A percentile compares a stretch with the other conserved stretches of the same genome.
These are phyloP conservation scores for Dendrothele bispora DNA, from an alignment of 768 basidiomycete genomes.

Conservation along the genomic window DNA sequence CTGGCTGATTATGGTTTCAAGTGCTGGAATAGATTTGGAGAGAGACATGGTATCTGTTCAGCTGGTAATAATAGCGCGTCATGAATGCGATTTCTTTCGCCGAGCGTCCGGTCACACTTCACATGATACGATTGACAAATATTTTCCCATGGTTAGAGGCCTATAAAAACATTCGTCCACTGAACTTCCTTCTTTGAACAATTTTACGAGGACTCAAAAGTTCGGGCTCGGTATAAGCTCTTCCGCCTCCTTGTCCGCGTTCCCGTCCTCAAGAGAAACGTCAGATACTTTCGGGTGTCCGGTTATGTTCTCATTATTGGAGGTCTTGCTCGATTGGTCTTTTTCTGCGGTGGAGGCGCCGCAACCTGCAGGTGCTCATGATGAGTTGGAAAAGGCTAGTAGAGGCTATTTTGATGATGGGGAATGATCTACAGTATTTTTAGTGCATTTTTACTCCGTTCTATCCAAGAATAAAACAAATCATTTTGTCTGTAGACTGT, in stretches of 20 bases:
- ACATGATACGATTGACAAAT: no score
- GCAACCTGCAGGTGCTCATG: conserved; percentile 76
- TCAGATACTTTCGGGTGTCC: conserved; percentile 34
- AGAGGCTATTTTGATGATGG: conserved; percentile 34
- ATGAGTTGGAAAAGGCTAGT: conserved; percentile 37
- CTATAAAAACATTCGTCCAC: conserved; percentile 6
- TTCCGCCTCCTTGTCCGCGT: conserved; percentile 92
- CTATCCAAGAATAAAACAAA: no score
- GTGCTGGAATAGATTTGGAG: no score
- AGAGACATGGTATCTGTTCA: no score
- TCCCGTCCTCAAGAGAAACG: conserved; percentile 81
- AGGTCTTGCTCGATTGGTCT: conserved; percentile 44
- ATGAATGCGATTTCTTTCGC: no score
- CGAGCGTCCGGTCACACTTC: no score
- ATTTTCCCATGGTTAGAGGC: no score
- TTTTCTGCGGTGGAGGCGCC: conserved; percentile 66
- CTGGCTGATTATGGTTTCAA: no score
- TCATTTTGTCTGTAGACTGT: no score
- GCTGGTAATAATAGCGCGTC: no score
- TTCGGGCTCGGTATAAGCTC: conserved; percentile 83
- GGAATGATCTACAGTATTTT: no score
- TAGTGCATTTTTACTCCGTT: no score
- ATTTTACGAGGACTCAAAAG: conserved; percentile 85
- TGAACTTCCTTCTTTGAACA: conserved; percentile 48
- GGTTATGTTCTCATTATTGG: conserved; percentile 30